Conservation (phyloP, 2,329 filamentous ascomycete genomes). For the Stylonectria norvegica region DNA sequence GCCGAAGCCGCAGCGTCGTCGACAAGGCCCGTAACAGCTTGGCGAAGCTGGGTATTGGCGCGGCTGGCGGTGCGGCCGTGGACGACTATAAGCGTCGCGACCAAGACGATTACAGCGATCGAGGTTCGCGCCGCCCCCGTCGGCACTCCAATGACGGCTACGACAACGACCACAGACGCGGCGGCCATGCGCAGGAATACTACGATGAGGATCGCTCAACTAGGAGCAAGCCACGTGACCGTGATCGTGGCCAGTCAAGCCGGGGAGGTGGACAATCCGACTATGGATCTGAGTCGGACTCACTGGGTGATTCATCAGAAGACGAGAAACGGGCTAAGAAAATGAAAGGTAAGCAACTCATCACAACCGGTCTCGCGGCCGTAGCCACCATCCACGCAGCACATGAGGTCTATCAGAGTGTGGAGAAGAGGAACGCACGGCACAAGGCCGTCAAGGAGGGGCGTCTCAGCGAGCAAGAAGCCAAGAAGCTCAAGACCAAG, state of each 20-base stretch:
- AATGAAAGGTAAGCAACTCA: constrained; percentile 60
- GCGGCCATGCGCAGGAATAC: constrained; percentile 38
- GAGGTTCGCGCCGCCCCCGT: constrained; percentile 38
- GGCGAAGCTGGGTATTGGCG: constrained; percentile 59
- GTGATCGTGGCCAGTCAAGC: constrained; percentile 31
- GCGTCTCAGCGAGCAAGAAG: constrained; percentile 47
- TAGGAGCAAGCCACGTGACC: constrained; percentile 39
- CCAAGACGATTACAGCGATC: constrained; percentile 45
- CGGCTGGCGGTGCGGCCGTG: constrained; percentile 38
- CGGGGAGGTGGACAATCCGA: constrained; percentile 41
- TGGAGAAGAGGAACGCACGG: constrained; percentile 53
- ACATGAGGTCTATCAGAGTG: constrained; percentile 55
- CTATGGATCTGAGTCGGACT: constrained; percentile 52
- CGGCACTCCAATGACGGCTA: constrained; percentile 37
- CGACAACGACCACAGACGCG: constrained; percentile 46
- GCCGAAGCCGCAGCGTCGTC: constrained; percentile 64
- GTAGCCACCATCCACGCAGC: constrained; percentile 60
- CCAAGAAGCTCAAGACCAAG: constrained; percentile 55
- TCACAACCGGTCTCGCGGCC: constrained; percentile 54
- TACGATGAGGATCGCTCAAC: constrained; percentile 47
- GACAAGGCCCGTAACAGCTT: constrained; percentile 59
- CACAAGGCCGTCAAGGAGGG: constrained; percentile 54
- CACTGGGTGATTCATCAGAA: constrained; percentile 56
- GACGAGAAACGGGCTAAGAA: constrained; percentile 53
- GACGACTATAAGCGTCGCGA: constrained; percentile 40